phyloP scores from a whole-genome alignment of 1,284 basidiomycete genomes.

The Sphaerobolus stellatus region DNA sequence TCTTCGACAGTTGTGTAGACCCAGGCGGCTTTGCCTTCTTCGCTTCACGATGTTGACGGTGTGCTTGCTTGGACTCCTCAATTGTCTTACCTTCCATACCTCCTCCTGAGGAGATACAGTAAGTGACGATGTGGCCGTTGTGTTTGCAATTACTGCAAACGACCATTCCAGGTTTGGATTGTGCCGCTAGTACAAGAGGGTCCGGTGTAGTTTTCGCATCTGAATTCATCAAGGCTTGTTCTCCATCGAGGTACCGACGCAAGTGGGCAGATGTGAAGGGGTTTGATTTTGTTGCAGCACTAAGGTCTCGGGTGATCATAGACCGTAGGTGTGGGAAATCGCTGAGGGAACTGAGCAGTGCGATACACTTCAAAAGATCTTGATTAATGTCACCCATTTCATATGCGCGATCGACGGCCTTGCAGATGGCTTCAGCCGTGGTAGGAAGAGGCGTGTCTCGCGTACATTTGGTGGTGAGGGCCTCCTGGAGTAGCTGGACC shows the following conservation, averaged over 20 bases:
- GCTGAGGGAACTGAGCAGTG: neutral
- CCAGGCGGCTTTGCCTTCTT: no score
- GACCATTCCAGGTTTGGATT: neutral
- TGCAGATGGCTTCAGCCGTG: neutral
- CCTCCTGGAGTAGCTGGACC: neutral
- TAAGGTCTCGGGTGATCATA: neutral
- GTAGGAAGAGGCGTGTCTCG: neutral
- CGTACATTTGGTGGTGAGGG: neutral
- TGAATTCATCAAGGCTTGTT: neutral
- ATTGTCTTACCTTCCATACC: conserved; percentile 1
- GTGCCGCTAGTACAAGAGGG: no score
- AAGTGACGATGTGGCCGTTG: neutral
- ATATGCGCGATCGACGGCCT: neutral
- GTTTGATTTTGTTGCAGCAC: neutral
- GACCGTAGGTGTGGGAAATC: neutral
- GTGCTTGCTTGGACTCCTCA: conserved; percentile 1
- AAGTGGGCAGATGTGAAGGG: neutral
- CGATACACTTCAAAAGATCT: neutral
- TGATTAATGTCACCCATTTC: neutral
- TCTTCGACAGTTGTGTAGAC: no score
- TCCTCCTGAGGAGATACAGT: neutral
- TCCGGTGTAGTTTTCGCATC: neutral
- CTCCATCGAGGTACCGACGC: neutral
- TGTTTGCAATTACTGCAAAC: neutral
- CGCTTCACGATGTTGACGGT: no score